Base-by-base conservation (phyloP, 1,284 basidiomycete species). In the Amylostereum areolatum region DNA sequence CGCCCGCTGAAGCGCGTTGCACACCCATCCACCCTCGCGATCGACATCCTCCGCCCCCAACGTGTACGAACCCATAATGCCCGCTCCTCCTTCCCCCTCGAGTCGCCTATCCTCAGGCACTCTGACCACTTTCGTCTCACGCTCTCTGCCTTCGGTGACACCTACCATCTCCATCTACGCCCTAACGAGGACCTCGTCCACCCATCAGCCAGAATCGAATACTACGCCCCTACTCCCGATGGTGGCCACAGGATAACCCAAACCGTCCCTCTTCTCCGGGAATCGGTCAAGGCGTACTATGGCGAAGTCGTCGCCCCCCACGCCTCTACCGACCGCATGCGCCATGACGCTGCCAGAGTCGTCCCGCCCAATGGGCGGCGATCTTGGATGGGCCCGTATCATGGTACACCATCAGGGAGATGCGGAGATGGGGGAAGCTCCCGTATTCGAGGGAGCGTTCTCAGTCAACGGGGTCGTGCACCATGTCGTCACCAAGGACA, bases 181-280 rank as follows among this genome's bases (percentile, higher is more conserved):
- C 88, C 89, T 5, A 90, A 88, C 59, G 76, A 85, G 55, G 68
- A 89, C 57, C 77, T 92, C 50, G 71, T 92, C 50, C 89, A 91
- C 62, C 84, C 89, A 28, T 75, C 83, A 46, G 89, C 88, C 2
- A 77, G 81, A 45, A 73, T 91, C 53, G 77, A 75, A 49, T 81
- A 84, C 65, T 80, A 78, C 62, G 66, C 68, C 18, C 72, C 67
- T 32, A 62, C 62, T 3, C 58, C 75, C 5, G 70, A 78, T 51
- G 82, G 81, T 33, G 61, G 63, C 34, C 66, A 72, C 34, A 64
- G 72, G 45, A 56, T 77, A 43, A 65, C 71, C 25, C 69, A 72
- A 57, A 73, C 77, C 5, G 67, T 73, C 53, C 79, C 80, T 47
- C 65, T 85, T 35, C 63, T 80, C 28, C 73, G 76, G 5, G 74